Evolutionary conservation across 2,329 filamentous ascomycete genomes (phyloP), one percentile per base, ranked within the genome.

Genomic region (Fusarium keratoplasticum): DNA sequence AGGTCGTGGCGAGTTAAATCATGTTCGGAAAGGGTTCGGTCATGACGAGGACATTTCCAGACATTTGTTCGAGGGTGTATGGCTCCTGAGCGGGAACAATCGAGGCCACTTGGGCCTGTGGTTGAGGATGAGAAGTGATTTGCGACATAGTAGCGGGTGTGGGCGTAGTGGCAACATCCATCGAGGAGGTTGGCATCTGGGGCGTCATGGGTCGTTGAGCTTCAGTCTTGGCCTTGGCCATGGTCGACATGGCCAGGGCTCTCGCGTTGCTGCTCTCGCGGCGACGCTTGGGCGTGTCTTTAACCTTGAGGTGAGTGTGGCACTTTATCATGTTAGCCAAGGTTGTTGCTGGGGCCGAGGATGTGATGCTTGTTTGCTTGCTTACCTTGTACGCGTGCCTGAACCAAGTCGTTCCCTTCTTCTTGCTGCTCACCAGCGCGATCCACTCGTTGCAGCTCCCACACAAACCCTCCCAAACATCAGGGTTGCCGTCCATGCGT

Each of bases 361-460:
- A 38, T 22, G 81, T 14, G 25, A 38, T 35, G 81, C 20, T 25
- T 47, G 40, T 20, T 25, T 47, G 40, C 20, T 44, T 22, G 42
- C 85, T 81, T 83, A 94, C 93, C 89, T 96, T 96, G 86, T 96
- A 96, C 55, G 94, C 94, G 82, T 97, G 94, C 74, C 94, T 88
- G 82, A 96, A 97, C 94, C 94, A 97, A 5, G 94, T 95, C 1
- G 94, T 97, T n/a, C 94, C 94, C 85, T 96, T 95, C 86, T 96
- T 96, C 85, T 96, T 96, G 81, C 92, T 95, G 84, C 93, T 95
- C 47, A 95, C 93, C 38, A 95, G 85, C 14, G 92, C 91, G 75
- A 95, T 92, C 93, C 93, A 95, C 70, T 95, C 92, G 74, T 92
- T 92, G 83, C 93, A 95, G 79, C 90, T 92, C 59, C 92, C 90